phyloP scores from a whole-genome alignment of 2,329 filamentous ascomycete species.

The Monosporascus sp. region DNA sequence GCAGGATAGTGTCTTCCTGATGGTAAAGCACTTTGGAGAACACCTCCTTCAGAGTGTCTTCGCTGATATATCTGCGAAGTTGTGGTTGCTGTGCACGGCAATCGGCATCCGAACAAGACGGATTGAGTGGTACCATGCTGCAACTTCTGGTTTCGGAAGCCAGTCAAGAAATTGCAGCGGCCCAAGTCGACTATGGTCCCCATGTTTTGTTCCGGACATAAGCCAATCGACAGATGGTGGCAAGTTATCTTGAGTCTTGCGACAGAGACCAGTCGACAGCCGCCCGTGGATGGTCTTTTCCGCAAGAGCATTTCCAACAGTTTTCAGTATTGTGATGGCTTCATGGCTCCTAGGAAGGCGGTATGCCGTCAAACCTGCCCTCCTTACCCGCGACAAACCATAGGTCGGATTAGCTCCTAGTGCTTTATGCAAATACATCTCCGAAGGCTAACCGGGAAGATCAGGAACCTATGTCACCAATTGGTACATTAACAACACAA shows the following conservation, averaged over 20 bases:
- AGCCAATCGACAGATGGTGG: neutral
- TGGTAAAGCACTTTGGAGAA: neutral
- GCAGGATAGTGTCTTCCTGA: slow-evolving; percentile 1
- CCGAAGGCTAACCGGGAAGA: neutral
- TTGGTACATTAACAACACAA: neutral
- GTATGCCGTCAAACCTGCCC: neutral
- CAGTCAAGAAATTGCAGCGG: neutral
- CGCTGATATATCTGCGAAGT: neutral
- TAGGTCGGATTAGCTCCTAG: neutral
- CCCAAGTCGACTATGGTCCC: neutral
- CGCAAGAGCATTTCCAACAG: neutral
- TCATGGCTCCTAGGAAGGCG: neutral
- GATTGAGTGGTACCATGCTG: neutral
- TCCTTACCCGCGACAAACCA: neutral
- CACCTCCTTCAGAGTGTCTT: neutral
- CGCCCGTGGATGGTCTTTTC: neutral
- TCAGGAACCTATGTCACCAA: neutral
- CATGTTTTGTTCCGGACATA: neutral
- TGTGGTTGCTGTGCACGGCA: neutral
- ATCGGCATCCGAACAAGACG: neutral
- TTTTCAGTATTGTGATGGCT: neutral
- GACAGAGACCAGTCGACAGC: neutral
- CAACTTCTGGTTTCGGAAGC: neutral
- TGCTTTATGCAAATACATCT: neutral
- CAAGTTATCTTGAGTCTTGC: neutral